Conservation (phyloP, 2,329 filamentous ascomycete genomes). For the Pseudogymnoascus sp. region DNA sequence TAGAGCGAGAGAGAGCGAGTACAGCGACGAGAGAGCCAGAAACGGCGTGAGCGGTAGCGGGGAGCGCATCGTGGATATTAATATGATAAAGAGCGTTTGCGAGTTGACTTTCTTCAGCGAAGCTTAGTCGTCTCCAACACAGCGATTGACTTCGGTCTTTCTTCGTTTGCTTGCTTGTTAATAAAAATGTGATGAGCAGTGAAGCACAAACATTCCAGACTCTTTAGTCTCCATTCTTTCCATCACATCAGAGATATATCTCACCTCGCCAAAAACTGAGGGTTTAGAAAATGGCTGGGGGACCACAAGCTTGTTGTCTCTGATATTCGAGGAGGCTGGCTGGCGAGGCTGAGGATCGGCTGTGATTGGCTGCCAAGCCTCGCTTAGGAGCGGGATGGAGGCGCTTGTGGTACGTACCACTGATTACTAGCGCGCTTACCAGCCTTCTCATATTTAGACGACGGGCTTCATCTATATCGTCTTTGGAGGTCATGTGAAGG, state of each 20-base stretch:
- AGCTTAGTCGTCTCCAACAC: neutral
- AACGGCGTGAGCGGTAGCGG: neutral
- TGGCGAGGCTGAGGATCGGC: neutral
- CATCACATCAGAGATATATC: slow-evolving; percentile 3
- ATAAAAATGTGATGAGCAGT: neutral
- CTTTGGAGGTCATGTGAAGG: neutral
- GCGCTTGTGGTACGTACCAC: slow-evolving; percentile 7
- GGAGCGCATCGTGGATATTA: neutral
- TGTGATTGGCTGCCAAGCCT: slow-evolving; percentile 2
- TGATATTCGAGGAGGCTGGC: slow-evolving; percentile 7
- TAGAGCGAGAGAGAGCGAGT: neutral
- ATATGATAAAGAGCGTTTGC: neutral
- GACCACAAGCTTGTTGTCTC: neutral
- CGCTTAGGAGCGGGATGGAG: neutral
- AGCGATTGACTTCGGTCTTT: neutral
- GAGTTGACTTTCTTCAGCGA: neutral
- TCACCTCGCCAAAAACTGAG: neutral
- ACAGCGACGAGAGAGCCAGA: neutral
- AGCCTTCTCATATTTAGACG: slow-evolving; percentile 8
- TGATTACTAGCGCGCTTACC: neutral
- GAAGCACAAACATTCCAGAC: neutral
- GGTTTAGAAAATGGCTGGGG: slow-evolving; percentile 6
- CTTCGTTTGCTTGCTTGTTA: neutral
- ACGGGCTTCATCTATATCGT: neutral
- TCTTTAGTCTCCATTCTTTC: slow-evolving; percentile 8